Evolutionary conservation across 345 rosid genomes (phyloP).

Genomic region (Eucalyptus camaldulensis): DNA sequence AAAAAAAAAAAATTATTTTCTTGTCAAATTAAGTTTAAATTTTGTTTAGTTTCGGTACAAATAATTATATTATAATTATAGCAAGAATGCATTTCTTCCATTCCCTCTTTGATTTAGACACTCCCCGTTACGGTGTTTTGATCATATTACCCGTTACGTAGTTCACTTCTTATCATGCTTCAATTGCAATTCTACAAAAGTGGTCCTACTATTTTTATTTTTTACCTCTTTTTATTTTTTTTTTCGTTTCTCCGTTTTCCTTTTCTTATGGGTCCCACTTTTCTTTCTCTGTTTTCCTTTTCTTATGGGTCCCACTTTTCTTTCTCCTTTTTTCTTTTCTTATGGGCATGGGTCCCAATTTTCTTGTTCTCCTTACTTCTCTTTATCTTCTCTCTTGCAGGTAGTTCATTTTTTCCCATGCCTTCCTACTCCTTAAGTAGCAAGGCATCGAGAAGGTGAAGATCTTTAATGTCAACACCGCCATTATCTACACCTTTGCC

Average conservation of each 20-base stretch:
- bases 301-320: background rate
- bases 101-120: background rate
- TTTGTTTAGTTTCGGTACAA: background rate
- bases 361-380: background rate
- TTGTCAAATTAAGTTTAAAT: background rate
- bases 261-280: background rate
- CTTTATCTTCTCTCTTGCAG: background rate
- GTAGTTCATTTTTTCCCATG: background rate
- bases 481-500: too few relatives aligned
- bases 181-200: background rate
- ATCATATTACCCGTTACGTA: background rate
- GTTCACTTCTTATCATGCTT: background rate
- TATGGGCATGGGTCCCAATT: background rate
- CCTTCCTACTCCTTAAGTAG: background rate
- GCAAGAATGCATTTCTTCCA: background rate
- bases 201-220: background rate
- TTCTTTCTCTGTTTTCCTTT: too few relatives aligned
- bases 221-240: too few relatives aligned
- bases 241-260: background rate
- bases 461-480: background rate
- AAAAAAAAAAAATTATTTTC: too few relatives aligned
- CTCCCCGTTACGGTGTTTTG: background rate
- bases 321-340: too few relatives aligned
- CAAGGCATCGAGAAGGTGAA: background rate
- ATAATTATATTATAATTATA: background rate